Base-by-base conservation (phyloP, 768 basidiomycete genomes). In the Auricularia sp. region DNA sequence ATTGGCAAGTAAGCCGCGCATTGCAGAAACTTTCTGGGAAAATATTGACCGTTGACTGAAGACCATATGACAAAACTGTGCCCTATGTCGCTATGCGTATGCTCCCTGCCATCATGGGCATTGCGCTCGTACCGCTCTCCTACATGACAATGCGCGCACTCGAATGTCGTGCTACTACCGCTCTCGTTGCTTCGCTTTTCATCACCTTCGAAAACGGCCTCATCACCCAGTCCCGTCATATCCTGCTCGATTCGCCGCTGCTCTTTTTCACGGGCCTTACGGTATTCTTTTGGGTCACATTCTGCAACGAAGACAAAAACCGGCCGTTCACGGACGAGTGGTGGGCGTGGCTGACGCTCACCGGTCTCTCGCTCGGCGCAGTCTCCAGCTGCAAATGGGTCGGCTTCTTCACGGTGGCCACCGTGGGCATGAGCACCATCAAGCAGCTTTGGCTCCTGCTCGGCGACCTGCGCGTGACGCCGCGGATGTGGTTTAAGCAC, bases 361-460 rank as follows among this genome's bases (percentile, higher is more conserved):
- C 91, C 2, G 97, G 97, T 36, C 78, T 96, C 14, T 85, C 88
- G 0, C 86, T 99, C 33, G 97, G 97, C 43, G 94, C 95, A 3
- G 93, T 96, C 61, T 84, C 89, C 36, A 90, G 88, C 70, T 93
- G 92, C 79, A 99, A 98, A 74, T 98, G 96, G 97, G 96, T 98
- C 51, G 97, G 97, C 10, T 79, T 99, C 23, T 98, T 99, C 77
- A 98, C 95, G 14, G 93, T 98, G 69, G 94, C 97, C 8, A 97
- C 95, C 6, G 78, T 99, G 61, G 97, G 96, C 14, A 71, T 89
- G 39, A 87, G 86, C 70, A 97, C 94, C 2, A 70, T 98, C 39
- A 77, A 82, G 61, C 96, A 94, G 70, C 80, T 99, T 3, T 98
- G 97, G 96, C 72, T 79, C 43, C 83, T 96, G 5, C 83, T 99